Evolutionary conservation across 257 asterid genomes (phyloP).

Genomic region (Sherardia arvensis): DNA sequence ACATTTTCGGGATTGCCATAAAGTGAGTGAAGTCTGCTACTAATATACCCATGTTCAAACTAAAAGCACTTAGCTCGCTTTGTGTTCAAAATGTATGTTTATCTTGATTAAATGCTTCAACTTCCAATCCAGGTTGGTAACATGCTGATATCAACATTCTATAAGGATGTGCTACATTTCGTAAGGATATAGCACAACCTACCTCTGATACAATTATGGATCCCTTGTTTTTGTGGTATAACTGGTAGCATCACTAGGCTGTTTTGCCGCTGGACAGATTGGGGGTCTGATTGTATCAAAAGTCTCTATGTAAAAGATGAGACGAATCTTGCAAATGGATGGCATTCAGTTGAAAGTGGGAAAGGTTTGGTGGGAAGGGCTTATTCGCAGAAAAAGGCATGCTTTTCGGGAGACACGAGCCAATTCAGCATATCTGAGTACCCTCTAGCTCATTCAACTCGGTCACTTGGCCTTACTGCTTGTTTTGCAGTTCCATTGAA

Average conservation of each 20-base stretch:
- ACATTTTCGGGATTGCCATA: not conserved
- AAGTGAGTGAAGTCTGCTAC: not conserved
- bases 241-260: not conserved
- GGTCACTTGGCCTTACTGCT: not conserved
- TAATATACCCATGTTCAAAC: not conserved
- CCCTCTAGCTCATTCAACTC: not conserved
- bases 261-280: not conserved
- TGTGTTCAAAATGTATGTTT: not conserved
- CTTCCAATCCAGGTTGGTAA: not conserved
- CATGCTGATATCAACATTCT: not conserved
- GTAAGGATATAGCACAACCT: not conserved
- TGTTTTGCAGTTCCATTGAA: not conserved
- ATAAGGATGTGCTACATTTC: not conserved
- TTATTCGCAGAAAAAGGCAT: not conserved
- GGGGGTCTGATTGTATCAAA: too few species aligned
- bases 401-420: not conserved
- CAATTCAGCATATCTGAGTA: not conserved
- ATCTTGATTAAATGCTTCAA: not conserved
- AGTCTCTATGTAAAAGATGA: not conserved
- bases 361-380: not conserved
- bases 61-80: not conserved
- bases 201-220: conserved; percentile 1
- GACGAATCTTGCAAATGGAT: not conserved
- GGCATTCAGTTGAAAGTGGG: not conserved
- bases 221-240: not conserved